Evolutionary conservation across 495 filamentous ascomycete genomes (phyloP), one percentile per base, ranked within the genome.

Genomic region (Neurospora hispaniola): DNA sequence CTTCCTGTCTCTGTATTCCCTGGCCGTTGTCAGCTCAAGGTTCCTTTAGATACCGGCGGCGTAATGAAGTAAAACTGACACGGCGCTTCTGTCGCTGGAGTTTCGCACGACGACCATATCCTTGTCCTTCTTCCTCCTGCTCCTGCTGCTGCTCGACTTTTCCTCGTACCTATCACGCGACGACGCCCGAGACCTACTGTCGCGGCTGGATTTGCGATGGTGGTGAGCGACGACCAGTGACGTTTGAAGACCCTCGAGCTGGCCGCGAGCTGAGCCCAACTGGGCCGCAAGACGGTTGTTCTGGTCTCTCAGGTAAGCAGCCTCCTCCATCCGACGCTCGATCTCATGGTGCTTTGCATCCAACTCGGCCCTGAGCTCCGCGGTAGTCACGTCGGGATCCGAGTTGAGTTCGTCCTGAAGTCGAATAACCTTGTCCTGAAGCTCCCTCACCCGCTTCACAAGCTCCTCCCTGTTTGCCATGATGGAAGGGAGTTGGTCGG

Each of bases 31-130:
- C 54, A 66, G 54, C 54, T 66, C 54, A 66, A 66, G 54, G 54
- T 18, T 38, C 54, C 2, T 31, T 76, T 69, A 79, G 62, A 81
- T 76, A 40, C 74, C 75, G 42, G 76, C 73, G 41, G 76, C 78
- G 69, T 78, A 77, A 73, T 80, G 75, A 69, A 79, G 77, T 78
- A 81, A 77, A 70, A 82, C 79, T 73, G 75, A 80, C 77, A 82
- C 69, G 46, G 79, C 79, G 54, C 80, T 77, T 70, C 78, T 74
- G 73, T 82, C 78, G 40, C 41, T 71, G 23, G 79, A 77, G 71
- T 80, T 81, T 69, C 80, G 76, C 71, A 82, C 80, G 46, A 79
- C 78, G 27, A 82, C 73, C 42, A 81, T 72, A 46, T 80, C 77
- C 72, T 79, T 80, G 43, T 80, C 74, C 74, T 78, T 77, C 69